Base-by-base conservation (phyloP, 257 asterid species). In the Rubia yunnanensis region DNA sequence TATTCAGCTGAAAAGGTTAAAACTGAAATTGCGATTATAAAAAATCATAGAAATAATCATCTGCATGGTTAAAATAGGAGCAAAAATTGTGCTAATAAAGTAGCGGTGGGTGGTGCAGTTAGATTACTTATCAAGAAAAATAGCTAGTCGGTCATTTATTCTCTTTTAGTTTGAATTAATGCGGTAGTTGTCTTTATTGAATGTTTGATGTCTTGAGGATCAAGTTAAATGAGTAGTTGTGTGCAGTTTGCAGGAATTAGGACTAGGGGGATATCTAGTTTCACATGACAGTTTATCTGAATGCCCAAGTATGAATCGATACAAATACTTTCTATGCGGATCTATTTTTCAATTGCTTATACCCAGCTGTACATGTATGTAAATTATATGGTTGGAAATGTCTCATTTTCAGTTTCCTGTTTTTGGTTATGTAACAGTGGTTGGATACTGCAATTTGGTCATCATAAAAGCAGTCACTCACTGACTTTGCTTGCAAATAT, bases 351-450 rank as follows among this genome's bases (percentile, higher is more conserved):
- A 10, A 26, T 61, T 63, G 38, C 18, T 17, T 0, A 34, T 7
- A 9, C 18, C 13, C 3, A 22, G 9, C 22, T 39, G 35, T 5
- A 26, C 23, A 18, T 57, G 17, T 41, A 26, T 41, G 22, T 62
- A 13, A 3, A 24, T 26, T 26, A 7, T 53, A 27, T 63, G 20
- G 34, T 63, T n/a, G 9, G 5, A 10, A 2, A n/a, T 20, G 20
- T 49, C n/a, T 28, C 39, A 27, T 65, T 53, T 24, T 5, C 27
- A 27, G 9, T 70, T 52, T 70, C 64, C 57, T 38, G n/a, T 3
- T 39, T 9, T 41, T 41, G 50, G 17, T 73, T 28, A 15, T 72
- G 38, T 75, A 28, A 68, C 72, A 75, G 79, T 62, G 64, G 64
- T 66, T 63, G 9, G 64, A 38, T 60, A 63, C 60, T 63, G 73